A percentile compares a stretch with the other conserved stretches of the same genome.
Evolutionary conservation across 2,329 filamentous ascomycete species (phyloP).

Genomic region (Mollisia scopiformis): DNA sequence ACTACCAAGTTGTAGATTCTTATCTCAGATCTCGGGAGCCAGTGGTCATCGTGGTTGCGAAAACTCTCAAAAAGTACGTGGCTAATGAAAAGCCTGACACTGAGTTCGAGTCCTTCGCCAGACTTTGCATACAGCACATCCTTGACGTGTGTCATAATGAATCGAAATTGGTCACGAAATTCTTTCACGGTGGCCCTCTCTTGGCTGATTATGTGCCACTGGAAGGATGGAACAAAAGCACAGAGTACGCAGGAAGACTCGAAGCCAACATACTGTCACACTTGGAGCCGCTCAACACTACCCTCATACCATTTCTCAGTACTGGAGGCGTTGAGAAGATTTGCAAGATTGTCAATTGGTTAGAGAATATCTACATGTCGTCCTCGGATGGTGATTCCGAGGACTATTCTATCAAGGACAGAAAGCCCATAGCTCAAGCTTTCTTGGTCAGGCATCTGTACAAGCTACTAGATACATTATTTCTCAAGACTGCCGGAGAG

Average conservation of each 20-base stretch:
- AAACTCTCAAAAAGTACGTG: constrained; percentile 55
- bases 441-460: constrained; percentile 35
- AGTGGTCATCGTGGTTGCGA: constrained; percentile 58
- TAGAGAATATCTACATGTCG: constrained; percentile 34
- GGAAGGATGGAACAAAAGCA: constrained; percentile 28
- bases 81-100: constrained; percentile 30
- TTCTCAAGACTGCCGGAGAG: constrained; percentile 34
- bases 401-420: constrained; percentile 27
- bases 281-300: constrained; percentile 31
- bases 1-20: constrained; percentile 53
- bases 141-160: constrained; percentile 38
- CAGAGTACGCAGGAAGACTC: constrained; percentile 31
- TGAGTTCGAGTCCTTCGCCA: constrained; percentile 35
- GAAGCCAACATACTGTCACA: constrained; percentile 33
- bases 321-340: constrained; percentile 32
- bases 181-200: constrained; percentile 34
- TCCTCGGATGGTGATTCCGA: constrained; percentile 30
- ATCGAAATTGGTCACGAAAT: constrained; percentile 30
- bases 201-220: constrained; percentile 26
- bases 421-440: constrained; percentile 29
- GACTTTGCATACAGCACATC: constrained; percentile 33
- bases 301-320: constrained; percentile 31
- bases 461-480: constrained; percentile 34
- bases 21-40: constrained; percentile 47
- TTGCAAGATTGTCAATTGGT: constrained; percentile 34